A percentile compares a stretch with the other conserved stretches of the same genome.
Conservation (phyloP, 2,329 filamentous ascomycete species). For the Lachnellula cervina region DNA sequence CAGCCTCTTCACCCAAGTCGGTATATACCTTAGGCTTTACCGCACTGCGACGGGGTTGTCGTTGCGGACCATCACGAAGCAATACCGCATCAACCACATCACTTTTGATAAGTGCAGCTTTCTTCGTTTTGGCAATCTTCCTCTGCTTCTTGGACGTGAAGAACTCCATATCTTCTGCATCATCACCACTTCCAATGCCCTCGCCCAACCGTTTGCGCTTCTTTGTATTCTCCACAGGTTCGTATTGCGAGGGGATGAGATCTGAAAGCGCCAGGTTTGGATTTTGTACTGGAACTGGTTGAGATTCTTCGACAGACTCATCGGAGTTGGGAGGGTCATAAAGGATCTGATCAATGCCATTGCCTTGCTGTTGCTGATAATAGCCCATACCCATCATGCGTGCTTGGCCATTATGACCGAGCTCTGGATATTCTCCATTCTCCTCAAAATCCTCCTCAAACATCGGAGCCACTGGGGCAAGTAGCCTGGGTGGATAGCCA, state of each 20-base stretch:
- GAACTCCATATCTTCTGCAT: conserved; percentile 23
- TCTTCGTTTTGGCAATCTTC: conserved; percentile 15
- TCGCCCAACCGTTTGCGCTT: conserved; percentile 17
- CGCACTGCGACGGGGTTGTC: conserved; percentile 18
- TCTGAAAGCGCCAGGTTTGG: conserved; percentile 23
- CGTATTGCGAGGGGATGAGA: conserved; percentile 16
- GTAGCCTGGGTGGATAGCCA: conserved; percentile 21
- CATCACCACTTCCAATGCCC: conserved; percentile 15
- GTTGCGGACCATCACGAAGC: conserved; percentile 10
- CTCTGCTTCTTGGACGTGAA: conserved; percentile 25
- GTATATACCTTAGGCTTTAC: conserved; percentile 19
- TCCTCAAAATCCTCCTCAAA: conserved; percentile 6
- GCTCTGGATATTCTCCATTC: conserved; percentile 21
- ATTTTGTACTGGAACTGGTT: conserved; percentile 9
- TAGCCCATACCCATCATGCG: conserved; percentile 31
- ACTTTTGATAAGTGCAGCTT: neutral
- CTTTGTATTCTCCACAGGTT: conserved; percentile 12
- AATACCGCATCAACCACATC: neutral
- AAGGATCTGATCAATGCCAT: conserved; percentile 28
- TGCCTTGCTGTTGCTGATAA: conserved; percentile 24
- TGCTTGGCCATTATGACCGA: conserved; percentile 17
- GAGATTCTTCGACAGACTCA: conserved; percentile 9
- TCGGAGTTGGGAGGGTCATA: conserved; percentile 25
- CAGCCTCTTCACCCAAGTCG: conserved; percentile 24
- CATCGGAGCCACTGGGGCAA: conserved; percentile 18